Evolutionary conservation across 805 yeast species (phyloP).

Genomic region (Barnettozyma pratensis): DNA sequence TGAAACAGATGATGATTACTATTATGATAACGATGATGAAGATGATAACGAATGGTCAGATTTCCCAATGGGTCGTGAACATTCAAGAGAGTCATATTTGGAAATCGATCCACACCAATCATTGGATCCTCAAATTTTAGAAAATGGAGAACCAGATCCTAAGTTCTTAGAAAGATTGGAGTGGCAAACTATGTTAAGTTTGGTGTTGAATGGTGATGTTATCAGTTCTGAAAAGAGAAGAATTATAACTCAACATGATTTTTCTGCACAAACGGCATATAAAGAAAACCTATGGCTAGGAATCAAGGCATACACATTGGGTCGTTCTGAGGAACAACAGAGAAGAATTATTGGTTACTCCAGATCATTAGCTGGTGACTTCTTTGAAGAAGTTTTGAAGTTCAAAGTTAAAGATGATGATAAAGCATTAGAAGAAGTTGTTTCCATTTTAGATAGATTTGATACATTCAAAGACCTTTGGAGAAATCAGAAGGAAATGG

Average conservation of each 20-base stretch:
- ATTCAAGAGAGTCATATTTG: conserved; percentile 36
- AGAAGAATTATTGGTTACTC: conserved; percentile 60
- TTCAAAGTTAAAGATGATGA: conserved; percentile 51
- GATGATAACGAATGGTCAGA: conserved; percentile 24
- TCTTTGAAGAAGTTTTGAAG: conserved; percentile 61
- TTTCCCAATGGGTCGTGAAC: conserved; percentile 4
- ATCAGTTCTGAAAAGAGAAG: conserved; percentile 85
- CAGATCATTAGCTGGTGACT: conserved; percentile 65
- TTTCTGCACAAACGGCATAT: conserved; percentile 47
- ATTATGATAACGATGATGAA: conserved; percentile 24
- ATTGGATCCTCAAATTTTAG: conserved; percentile 17
- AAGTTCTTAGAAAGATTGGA: conserved; percentile 71
- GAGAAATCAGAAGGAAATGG: conserved; percentile 77
- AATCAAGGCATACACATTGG: conserved; percentile 73
- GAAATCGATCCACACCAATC: conserved; percentile 40
- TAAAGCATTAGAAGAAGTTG: conserved; percentile 46
- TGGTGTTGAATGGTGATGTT: conserved; percentile 93
- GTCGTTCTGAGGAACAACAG: conserved; percentile 79
- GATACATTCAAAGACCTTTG: conserved; percentile 71
- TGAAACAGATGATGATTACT: conserved; percentile 28
- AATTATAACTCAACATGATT: conserved; percentile 50
- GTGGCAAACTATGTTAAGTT: conserved; percentile 92
- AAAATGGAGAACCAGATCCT: conserved; percentile 26
- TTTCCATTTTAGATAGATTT: conserved; percentile 50
- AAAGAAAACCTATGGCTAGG: conserved; percentile 85